Percentiles rank a stretch among this genome's conserved stretches.
Evolutionary conservation across 257 asterid genomes (phyloP).

Genomic region (Petunia secreta): DNA sequence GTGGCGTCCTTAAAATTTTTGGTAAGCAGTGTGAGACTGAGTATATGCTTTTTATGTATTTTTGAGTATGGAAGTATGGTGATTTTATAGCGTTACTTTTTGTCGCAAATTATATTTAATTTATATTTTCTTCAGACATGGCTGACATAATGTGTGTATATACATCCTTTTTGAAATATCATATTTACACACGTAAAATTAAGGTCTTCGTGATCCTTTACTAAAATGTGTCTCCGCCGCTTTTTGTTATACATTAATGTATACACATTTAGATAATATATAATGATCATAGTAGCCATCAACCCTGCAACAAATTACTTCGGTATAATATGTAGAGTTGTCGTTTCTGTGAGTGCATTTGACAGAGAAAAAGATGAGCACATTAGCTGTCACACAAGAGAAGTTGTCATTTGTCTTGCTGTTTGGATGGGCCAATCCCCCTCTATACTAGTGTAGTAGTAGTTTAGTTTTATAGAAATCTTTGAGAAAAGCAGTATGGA

Average conservation of each 20-base stretch:
- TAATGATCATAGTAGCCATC: too few relatives aligned
- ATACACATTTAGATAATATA: too few relatives aligned
- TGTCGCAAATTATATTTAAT: too few relatives aligned
- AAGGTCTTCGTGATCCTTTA: too few relatives aligned
- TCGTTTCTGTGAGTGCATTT: background rate
- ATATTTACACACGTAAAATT: too few relatives aligned
- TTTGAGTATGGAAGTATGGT: background rate
- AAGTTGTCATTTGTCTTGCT: conserved; percentile 14
- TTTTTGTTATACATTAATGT: too few relatives aligned
- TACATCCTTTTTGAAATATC: too few relatives aligned
- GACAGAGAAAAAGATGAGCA: background rate
- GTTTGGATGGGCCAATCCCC: conserved; percentile 6
- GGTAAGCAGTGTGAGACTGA: background rate
- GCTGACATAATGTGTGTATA: too few relatives aligned
- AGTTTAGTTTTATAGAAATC: background rate
- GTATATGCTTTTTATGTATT: background rate
- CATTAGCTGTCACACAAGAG: background rate
- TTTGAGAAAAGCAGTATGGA: background rate
- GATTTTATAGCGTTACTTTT: too few relatives aligned
- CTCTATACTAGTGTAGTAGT: background rate
- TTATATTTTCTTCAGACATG: too few relatives aligned
- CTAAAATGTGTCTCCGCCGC: too few relatives aligned
- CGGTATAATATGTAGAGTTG: background rate
- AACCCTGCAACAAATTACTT: background rate
- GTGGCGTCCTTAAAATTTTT: background rate